A percentile compares a stretch with the other conserved stretches of the same genome.
These are phyloP conservation scores for Phaeosphaeria sp. DNA, from an alignment of 2,329 filamentous ascomycete genomes.

Conservation along the genomic window DNA sequence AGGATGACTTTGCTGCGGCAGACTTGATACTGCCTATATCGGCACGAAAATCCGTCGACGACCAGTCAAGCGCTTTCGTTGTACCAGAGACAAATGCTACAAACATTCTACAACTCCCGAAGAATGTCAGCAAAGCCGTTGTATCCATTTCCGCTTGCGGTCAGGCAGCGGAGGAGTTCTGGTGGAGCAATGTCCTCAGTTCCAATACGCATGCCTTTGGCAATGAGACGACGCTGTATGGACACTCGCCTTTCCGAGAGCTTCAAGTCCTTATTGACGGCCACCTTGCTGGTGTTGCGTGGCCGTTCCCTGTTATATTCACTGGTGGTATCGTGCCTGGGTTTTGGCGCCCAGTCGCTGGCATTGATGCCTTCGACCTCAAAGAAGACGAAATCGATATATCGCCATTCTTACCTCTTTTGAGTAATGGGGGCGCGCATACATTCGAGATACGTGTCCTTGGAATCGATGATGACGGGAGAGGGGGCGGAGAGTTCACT, in stretches of 20 bases:
- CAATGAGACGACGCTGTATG: conserved; percentile 64
- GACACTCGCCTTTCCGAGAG: conserved; percentile 78
- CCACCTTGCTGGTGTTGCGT: conserved; percentile 74
- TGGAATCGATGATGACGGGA: conserved; percentile 66
- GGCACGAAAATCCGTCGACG: conserved; percentile 56
- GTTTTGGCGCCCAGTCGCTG: conserved; percentile 79
- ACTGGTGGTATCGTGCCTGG: conserved; percentile 80
- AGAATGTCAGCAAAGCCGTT: conserved; percentile 71
- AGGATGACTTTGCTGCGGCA: conserved; percentile 57
- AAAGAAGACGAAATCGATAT: conserved; percentile 83
- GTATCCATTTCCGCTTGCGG: conserved; percentile 80
- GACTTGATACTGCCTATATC: conserved; percentile 73
- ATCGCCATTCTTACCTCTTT: conserved; percentile 73
- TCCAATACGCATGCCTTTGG: conserved; percentile 67
- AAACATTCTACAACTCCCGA: conserved; percentile 68
- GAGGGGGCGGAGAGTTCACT: conserved; percentile 58
- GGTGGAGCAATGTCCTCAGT: conserved; percentile 80
- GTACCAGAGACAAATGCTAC: conserved; percentile 69
- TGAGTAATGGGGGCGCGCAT: conserved; percentile 71
- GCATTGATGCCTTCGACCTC: conserved; percentile 80
- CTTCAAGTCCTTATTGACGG: conserved; percentile 79
- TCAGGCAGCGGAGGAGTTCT: conserved; percentile 80
- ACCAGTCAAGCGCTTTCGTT: conserved; percentile 70
- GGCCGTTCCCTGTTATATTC: conserved; percentile 84
- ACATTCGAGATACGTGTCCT: conserved; percentile 72